Percentiles rank a stretch among this genome's conserved stretches.
These are phyloP conservation scores for Raphanus sativus DNA, from an alignment of 345 rosid genomes.

Conservation along the genomic window DNA sequence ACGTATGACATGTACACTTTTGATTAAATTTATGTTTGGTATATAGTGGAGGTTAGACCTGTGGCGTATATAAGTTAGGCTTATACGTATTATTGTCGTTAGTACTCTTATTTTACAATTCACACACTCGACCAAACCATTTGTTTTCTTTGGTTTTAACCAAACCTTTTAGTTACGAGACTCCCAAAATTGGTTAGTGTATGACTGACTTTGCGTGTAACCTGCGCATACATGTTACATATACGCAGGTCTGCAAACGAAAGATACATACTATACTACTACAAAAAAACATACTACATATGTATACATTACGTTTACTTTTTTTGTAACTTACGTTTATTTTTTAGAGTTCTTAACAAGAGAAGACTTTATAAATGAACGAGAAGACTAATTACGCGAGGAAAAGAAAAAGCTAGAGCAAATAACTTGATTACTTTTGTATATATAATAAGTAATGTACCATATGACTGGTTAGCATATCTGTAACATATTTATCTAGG, in stretches of 20 bases:
- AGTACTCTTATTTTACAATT: slow-evolving; percentile 13
- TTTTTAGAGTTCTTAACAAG: background rate
- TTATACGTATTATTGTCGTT: slow-evolving; percentile 19
- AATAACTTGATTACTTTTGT: background rate
- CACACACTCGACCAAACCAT: slow-evolving; percentile 24
- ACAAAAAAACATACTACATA: background rate
- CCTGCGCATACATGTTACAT: slow-evolving; percentile 5
- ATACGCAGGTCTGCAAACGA: background rate
- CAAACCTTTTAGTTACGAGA: slow-evolving; percentile 21
- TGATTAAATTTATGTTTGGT: slow-evolving; percentile 8
- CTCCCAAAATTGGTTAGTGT: slow-evolving; percentile 20
- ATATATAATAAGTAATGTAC: background rate
- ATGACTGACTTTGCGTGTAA: slow-evolving; percentile 9
- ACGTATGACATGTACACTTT: background rate
- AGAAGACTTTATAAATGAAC: background rate
- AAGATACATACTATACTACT: background rate
- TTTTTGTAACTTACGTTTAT: too few relatives aligned
- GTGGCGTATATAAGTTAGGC: slow-evolving; percentile 16
- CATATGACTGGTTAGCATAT: background rate
- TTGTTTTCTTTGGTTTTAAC: background rate
- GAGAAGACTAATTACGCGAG: background rate
- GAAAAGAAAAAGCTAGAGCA: background rate
- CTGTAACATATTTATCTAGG: background rate
- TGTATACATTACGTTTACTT: background rate
- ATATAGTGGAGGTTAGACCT: background rate